Evolutionary conservation across 805 yeast genomes (phyloP).

Genomic region (Tetrapisispora phaffii): DNA sequence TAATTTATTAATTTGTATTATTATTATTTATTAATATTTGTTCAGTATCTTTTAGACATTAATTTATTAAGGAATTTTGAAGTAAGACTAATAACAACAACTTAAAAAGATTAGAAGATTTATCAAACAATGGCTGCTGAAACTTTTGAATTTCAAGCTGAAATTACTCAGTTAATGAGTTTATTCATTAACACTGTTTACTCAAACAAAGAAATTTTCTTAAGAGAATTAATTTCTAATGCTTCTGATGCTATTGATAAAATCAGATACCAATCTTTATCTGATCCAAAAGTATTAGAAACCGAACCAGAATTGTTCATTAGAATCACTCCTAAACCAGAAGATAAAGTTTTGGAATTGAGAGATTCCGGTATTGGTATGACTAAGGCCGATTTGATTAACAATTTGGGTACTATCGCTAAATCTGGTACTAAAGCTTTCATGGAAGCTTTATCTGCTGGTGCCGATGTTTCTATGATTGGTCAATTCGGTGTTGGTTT

Average conservation of each 20-base stretch:
- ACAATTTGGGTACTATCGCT: slow-evolving; percentile 99
- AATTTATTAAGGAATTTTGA: not conserved
- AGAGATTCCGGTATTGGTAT: slow-evolving; percentile 99
- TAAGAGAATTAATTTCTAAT: slow-evolving; percentile 97
- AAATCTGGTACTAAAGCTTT: slow-evolving; percentile 99
- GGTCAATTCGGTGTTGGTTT: slow-evolving; percentile 99
- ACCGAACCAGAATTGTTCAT: slow-evolving; percentile 93
- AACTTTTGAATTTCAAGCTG: slow-evolving; percentile 98
- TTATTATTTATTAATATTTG: too few species aligned
- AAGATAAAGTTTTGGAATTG: slow-evolving; percentile 85
- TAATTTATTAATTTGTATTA: too few species aligned
- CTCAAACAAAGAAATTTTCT: slow-evolving; percentile 97
- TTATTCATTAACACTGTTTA: slow-evolving; percentile 99
- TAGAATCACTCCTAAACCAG: slow-evolving; percentile 95
- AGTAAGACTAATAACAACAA: not conserved
- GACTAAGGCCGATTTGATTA: slow-evolving; percentile 98
- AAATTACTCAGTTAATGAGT: slow-evolving; percentile 99
- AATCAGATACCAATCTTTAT: slow-evolving; percentile 91
- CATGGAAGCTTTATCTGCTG: slow-evolving; percentile 98
- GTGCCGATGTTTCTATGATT: slow-evolving; percentile 99
- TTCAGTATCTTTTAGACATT: too few species aligned
- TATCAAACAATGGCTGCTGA: slow-evolving; percentile 44
- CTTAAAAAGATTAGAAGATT: too few species aligned
- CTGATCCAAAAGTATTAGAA: slow-evolving; percentile 86
- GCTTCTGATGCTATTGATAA: slow-evolving; percentile 99